Evolutionary conservation across 2,329 filamentous ascomycete species (phyloP).

Genomic region (Bipolaris sorokiniana): DNA sequence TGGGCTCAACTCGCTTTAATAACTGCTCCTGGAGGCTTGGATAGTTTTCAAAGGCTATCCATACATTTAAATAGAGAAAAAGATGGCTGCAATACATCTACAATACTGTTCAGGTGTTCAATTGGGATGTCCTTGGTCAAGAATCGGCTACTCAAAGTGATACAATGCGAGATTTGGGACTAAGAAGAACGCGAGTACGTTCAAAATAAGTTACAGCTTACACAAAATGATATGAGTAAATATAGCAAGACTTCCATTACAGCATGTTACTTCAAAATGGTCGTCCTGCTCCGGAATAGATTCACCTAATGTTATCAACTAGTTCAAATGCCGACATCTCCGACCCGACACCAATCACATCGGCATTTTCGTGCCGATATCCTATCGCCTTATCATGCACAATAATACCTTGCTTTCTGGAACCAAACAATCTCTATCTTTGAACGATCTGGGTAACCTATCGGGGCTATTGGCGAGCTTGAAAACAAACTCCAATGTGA

Average conservation of each 20-base stretch:
- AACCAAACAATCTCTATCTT: not conserved
- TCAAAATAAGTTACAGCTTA: too few relatives aligned
- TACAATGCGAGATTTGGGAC: too few relatives aligned
- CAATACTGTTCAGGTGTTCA: not conserved
- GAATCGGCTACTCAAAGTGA: too few relatives aligned
- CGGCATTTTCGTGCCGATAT: slow-evolving; percentile 10
- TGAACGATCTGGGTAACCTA: not conserved
- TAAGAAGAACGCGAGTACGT: too few relatives aligned
- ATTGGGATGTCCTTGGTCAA: too few relatives aligned
- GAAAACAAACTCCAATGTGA: not conserved
- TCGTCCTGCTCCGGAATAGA: slow-evolving; percentile 39
- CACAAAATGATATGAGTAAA: too few relatives aligned
- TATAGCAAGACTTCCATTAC: not conserved
- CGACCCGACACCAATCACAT: not conserved
- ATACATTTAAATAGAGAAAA: not conserved
- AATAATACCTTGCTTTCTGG: not conserved
- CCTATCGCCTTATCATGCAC: slow-evolving; percentile 3
- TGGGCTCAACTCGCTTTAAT: not conserved
- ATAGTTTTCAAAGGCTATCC: not conserved
- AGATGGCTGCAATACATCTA: not conserved
- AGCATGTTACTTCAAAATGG: not conserved
- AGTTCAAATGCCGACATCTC: not conserved
- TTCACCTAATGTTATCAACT: not conserved
- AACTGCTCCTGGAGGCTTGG: slow-evolving; percentile 18
- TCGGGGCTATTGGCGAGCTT: not conserved